Percentiles rank a stretch among this genome's conserved stretches.
phyloP scores from a whole-genome alignment of 2,329 filamentous ascomycete species.

The Aplosporella prunicola region DNA sequence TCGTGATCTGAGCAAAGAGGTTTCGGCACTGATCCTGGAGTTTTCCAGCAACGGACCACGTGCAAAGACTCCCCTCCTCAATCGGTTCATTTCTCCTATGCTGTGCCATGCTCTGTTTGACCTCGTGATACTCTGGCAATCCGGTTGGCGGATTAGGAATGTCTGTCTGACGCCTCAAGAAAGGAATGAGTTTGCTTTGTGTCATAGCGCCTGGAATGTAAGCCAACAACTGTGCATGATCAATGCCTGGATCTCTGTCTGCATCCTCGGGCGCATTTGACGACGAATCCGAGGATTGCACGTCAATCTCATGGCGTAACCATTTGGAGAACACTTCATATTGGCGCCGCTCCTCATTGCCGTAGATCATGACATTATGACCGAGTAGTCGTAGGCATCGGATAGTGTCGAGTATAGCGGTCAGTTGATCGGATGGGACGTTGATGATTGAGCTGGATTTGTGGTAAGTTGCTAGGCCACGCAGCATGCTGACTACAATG shows the following conservation, averaged over 20 bases:
- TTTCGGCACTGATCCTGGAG: slow-evolving; percentile 24
- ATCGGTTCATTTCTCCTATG: slow-evolving; percentile 37
- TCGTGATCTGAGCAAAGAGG: slow-evolving; percentile 30
- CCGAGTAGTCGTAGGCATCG: slow-evolving; percentile 66
- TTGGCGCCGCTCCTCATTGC: slow-evolving; percentile 67
- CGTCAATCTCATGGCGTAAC: slow-evolving; percentile 75
- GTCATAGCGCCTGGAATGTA: slow-evolving; percentile 68
- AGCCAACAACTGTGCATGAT: slow-evolving; percentile 60
- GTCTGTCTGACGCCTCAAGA: slow-evolving; percentile 40
- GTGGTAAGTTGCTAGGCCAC: slow-evolving; percentile 75
- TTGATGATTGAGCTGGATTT: slow-evolving; percentile 52
- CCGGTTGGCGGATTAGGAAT: slow-evolving; percentile 12
- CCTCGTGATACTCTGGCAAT: slow-evolving; percentile 20
- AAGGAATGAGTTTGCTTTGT: slow-evolving; percentile 54
- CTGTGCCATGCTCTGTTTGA: slow-evolving; percentile 23
- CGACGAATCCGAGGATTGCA: slow-evolving; percentile 55
- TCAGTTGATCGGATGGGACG: slow-evolving; percentile 35
- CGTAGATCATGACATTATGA: slow-evolving; percentile 60
- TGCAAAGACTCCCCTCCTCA: slow-evolving; percentile 26
- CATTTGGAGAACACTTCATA: slow-evolving; percentile 74
- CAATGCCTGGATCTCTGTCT: slow-evolving; percentile 68
- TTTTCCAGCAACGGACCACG: slow-evolving; percentile 30
- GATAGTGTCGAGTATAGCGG: slow-evolving; percentile 52
- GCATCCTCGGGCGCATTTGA: slow-evolving; percentile 58
- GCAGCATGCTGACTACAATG: slow-evolving; percentile 71